Conservation (phyloP, 2,329 filamentous ascomycete genomes). For the Macrophomina tecta region DNA sequence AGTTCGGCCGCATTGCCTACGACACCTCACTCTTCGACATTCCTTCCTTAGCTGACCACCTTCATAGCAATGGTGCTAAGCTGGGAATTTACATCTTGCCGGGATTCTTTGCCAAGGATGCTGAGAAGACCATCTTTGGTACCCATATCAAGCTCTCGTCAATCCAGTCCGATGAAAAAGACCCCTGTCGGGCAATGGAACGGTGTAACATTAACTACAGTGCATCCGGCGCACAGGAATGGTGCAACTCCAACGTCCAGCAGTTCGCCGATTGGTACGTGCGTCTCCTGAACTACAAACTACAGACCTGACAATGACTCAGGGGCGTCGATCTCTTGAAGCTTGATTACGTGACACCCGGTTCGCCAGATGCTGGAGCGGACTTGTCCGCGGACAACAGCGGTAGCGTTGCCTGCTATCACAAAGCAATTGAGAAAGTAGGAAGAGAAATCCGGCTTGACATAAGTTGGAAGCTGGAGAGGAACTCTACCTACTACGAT, state of each 20-base stretch:
- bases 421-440: constrained; percentile 36
- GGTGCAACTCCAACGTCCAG: constrained; percentile 37
- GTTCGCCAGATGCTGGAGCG: constrained; percentile 33
- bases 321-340: constrained; percentile 39
- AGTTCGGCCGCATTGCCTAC: constrained; percentile 36
- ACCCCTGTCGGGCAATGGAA: constrained; percentile 7
- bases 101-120: constrained; percentile 34
- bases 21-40: constrained; percentile 35
- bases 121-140: constrained; percentile 35
- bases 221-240: constrained; percentile 36
- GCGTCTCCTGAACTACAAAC: background rate
- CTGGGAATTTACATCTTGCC: constrained; percentile 39
- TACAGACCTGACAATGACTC: background rate
- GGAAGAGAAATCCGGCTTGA: constrained; percentile 37
- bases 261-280: constrained; percentile 36
- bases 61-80: constrained; percentile 35
- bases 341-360: constrained; percentile 39
- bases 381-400: constrained; percentile 34
- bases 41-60: constrained; percentile 33
- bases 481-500: constrained; percentile 33
- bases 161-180: constrained; percentile 32
- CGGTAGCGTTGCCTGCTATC: constrained; percentile 34
- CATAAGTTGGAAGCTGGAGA: constrained; percentile 39
- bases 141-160: constrained; percentile 34
- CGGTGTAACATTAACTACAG: constrained; percentile 37